Base-by-base conservation (phyloP, 768 basidiomycete genomes). In the Psilocybe cyanescens region DNA sequence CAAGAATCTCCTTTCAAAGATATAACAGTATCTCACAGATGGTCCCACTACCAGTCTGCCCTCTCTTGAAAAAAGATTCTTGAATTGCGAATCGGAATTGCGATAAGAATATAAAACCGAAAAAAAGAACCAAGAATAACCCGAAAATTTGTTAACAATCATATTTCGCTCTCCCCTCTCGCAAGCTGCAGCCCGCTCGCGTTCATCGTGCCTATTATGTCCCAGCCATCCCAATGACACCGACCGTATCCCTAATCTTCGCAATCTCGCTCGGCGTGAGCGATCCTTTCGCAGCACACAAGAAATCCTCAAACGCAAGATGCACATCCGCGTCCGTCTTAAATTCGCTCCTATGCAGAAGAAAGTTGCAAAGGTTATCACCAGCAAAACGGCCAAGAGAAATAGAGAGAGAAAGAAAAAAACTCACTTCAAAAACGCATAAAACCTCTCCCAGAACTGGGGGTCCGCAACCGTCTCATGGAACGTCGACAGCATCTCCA, bases 241-340 rank as follows among this genome's bases (percentile, higher is more conserved):
- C 95, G 16, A 95, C 91, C 19, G 82, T 80, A 72, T 98, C 97
- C 51, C 97, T 84, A 68, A 98, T 95, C 79, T 86, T 92, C 12
- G 97, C 97, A 59, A 97, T 93, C 71, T 98, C 93, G 62, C 81
- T 87, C 0, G 94, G 87, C 16, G 86, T 91, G 68, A 99, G 81
- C 29, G 83, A 83, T 6, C 86, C 89, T 71, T 96, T 96, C 72
- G 87, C 88, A 0, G 89, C 91, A 17, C 86, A 79, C 65, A 99
- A 83, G 76, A 94, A 97, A 58, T 89, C 87, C 75, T 98, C 96
- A 76, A 94, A 98, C 0, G 89, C 92, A 14, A 75, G 72, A 31
- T 86, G 79, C 1, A 86, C 86, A 66, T 96, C 95, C 39, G 79
- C 74, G 29, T 84, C 82, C 35, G 81, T 83, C 24, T 78, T 67